phyloP scores from a whole-genome alignment of 2,329 filamentous ascomycete species.

The Pyrenochaeta sp. region DNA sequence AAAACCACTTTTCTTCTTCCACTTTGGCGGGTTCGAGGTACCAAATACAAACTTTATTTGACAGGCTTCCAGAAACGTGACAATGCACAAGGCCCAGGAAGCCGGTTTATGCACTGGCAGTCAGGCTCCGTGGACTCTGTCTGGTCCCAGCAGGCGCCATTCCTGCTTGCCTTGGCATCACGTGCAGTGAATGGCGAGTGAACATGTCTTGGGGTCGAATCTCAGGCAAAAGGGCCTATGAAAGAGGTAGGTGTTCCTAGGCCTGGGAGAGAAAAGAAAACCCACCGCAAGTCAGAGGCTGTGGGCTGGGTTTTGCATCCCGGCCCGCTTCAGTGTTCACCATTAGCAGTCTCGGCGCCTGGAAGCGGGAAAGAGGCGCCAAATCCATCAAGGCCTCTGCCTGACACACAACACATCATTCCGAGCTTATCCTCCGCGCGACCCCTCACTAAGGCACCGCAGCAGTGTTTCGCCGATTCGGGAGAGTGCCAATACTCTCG shows the following conservation, averaged over 20 bases:
- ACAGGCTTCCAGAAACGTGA: constrained; percentile 4
- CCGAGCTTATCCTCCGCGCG: constrained; percentile 49
- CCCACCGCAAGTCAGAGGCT: not conserved
- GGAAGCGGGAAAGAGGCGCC: constrained; percentile 23
- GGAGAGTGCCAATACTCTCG: constrained; percentile 45
- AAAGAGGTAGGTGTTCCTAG: not conserved
- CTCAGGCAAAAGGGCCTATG: constrained; percentile 1
- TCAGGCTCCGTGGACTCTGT: constrained; percentile 3
- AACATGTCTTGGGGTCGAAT: not conserved
- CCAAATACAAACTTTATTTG: constrained; percentile 26
- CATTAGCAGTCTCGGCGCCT: constrained; percentile 28
- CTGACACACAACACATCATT: constrained; percentile 47
- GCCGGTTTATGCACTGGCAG: constrained; percentile 16
- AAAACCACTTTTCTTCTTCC: constrained; percentile 18
- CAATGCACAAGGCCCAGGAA: not conserved
- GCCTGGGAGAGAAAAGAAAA: not conserved
- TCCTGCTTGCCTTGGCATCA: constrained; percentile 9
- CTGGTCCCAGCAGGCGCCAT: constrained; percentile 9
- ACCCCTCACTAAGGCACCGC: constrained; percentile 40
- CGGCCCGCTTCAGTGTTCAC: constrained; percentile 7
- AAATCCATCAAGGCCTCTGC: constrained; percentile 27
- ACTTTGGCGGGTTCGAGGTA: constrained; percentile 24
- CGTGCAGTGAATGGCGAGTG: constrained; percentile 16
- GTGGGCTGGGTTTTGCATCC: constrained; percentile 3
- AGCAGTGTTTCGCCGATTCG: constrained; percentile 38